phyloP scores from a whole-genome alignment of 495 filamentous ascomycete genomes.

The Glutinoglossum americanum region DNA sequence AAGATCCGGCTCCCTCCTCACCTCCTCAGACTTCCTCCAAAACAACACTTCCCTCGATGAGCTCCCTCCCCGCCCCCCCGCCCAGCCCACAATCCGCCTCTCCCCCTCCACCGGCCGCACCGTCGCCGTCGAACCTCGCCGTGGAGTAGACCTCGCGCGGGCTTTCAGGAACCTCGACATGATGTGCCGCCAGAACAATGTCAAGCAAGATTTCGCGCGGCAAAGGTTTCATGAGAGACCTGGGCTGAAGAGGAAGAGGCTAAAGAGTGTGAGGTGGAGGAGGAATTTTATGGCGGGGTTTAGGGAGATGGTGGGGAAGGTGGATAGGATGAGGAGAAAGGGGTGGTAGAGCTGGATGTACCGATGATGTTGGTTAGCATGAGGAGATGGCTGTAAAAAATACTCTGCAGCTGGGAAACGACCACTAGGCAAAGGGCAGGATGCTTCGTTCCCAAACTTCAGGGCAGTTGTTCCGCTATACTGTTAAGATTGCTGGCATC shows the following conservation, averaged over 20 bases:
- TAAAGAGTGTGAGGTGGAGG: constrained; percentile 43
- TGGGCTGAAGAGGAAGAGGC: constrained; percentile 52
- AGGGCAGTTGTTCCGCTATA: too few species aligned
- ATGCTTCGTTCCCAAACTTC: background rate
- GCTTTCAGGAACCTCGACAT: constrained; percentile 30
- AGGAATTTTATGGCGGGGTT: constrained; percentile 44
- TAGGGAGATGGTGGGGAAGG: constrained; percentile 31
- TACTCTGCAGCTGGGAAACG: background rate
- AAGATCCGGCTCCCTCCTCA: background rate
- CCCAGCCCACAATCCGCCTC: constrained; percentile 16
- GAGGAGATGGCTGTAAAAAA: too few species aligned
- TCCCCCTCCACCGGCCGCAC: constrained; percentile 28
- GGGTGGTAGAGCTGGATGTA: constrained; percentile 35
- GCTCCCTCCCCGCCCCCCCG: background rate
- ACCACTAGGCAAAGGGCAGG: background rate
- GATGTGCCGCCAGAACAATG: constrained; percentile 27
- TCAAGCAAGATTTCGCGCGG: constrained; percentile 23
- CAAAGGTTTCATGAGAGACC: constrained; percentile 52
- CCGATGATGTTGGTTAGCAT: background rate
- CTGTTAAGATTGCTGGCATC: background rate
- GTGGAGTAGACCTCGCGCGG: constrained; percentile 28
- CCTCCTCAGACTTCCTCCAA: constrained; percentile 1
- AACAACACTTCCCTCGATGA: constrained; percentile 3
- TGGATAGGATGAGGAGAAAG: constrained; percentile 42
- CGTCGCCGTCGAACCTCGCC: constrained; percentile 23